Conservation (phyloP, 2,329 filamentous ascomycete species). For the Verticillium longisporum region DNA sequence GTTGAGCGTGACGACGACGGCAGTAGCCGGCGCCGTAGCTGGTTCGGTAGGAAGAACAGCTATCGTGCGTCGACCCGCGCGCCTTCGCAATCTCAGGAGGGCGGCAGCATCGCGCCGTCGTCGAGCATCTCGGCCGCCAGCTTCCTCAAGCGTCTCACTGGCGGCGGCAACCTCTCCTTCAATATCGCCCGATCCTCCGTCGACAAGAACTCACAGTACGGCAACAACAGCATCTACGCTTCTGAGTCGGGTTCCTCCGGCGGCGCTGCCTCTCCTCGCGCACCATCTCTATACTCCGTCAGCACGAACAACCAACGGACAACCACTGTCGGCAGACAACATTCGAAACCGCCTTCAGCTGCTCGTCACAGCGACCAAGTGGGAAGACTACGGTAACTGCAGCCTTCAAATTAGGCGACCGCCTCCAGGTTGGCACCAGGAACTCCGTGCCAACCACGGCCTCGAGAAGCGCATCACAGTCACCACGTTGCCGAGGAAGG, state of each 20-base stretch:
- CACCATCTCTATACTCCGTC: slow-evolving; percentile 50
- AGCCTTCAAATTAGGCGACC: slow-evolving; percentile 74
- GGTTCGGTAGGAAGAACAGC: slow-evolving; percentile 59
- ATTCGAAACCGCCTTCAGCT: slow-evolving; percentile 83
- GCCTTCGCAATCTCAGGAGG: slow-evolving; percentile 63
- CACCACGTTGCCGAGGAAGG: slow-evolving; percentile 59
- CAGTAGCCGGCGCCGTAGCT: slow-evolving; percentile 42
- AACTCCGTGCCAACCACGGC: slow-evolving; percentile 53
- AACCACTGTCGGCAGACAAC: slow-evolving; percentile 62
- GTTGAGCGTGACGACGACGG: slow-evolving; percentile 41
- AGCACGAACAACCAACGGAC: slow-evolving; percentile 27
- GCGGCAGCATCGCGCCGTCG: slow-evolving; percentile 57
- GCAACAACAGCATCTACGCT: slow-evolving; percentile 55
- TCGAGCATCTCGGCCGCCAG: slow-evolving; percentile 61
- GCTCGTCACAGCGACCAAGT: slow-evolving; percentile 69
- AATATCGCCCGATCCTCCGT: slow-evolving; percentile 78
- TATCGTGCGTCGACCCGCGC: slow-evolving; percentile 57
- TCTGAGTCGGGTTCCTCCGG: slow-evolving; percentile 47
- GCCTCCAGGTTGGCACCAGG: slow-evolving; percentile 53
- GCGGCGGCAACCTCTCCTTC: slow-evolving; percentile 64
- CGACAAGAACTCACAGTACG: slow-evolving; percentile 42
- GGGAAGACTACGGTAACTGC: slow-evolving; percentile 87
- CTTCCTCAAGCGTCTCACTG: slow-evolving; percentile 73
- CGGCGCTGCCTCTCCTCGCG: slow-evolving; percentile 43
- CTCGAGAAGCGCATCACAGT: slow-evolving; percentile 83